Conservation (phyloP, 192 early-diverging fungal genomes). For the Coemansia sp. region DNA sequence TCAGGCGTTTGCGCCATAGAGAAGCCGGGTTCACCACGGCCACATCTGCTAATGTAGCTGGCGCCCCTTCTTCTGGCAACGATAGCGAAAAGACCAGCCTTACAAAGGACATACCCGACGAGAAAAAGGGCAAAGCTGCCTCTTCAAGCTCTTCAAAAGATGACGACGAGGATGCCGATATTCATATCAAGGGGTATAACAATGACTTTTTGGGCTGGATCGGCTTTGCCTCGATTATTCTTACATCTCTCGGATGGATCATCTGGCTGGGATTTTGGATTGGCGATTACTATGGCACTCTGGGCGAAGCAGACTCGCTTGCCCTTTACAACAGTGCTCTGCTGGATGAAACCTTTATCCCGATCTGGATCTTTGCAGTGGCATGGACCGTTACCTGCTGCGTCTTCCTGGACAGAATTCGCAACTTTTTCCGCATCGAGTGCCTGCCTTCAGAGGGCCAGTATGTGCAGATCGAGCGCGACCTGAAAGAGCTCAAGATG, state of each 20-base stretch:
- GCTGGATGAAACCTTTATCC: constrained; percentile 46
- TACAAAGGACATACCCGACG: constrained; percentile 9
- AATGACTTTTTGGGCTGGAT: constrained; percentile 49
- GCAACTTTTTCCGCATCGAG: constrained; percentile 59
- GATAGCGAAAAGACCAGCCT: constrained; percentile 21
- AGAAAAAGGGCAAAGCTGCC: constrained; percentile 6
- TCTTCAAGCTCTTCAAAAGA: constrained; percentile 4
- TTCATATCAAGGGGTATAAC: constrained; percentile 38
- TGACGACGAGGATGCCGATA: not conserved
- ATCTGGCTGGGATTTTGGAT: constrained; percentile 43
- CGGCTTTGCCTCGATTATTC: constrained; percentile 32
- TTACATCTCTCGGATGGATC: constrained; percentile 43
- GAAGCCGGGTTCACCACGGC: constrained; percentile 30
- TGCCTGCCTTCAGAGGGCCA: constrained; percentile 46
- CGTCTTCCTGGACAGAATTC: constrained; percentile 38
- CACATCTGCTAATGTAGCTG: constrained; percentile 8
- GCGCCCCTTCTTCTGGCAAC: constrained; percentile 4
- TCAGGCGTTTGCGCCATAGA: constrained; percentile 19
- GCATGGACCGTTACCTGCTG: constrained; percentile 47
- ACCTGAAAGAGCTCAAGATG: constrained; percentile 48
- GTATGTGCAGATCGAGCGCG: constrained; percentile 57
- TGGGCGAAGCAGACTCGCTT: constrained; percentile 59
- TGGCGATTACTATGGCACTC: constrained; percentile 58
- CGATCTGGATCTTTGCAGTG: constrained; percentile 55
- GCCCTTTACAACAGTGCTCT: constrained; percentile 56